phyloP scores from a whole-genome alignment of 495 filamentous ascomycete genomes.

The Xylaria acuta region DNA sequence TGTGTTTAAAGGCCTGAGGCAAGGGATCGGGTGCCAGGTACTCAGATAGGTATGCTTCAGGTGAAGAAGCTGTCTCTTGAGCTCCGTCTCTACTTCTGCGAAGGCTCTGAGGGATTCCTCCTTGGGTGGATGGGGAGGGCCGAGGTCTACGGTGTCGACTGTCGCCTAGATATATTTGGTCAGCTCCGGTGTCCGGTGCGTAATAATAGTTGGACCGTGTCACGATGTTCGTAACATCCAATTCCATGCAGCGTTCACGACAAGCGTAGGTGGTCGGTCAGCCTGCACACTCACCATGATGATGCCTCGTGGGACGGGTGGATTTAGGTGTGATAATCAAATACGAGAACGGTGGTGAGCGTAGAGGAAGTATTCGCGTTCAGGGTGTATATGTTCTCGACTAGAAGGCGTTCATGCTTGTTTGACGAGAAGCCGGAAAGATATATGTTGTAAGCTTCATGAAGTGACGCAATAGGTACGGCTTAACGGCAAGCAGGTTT shows the following conservation, averaged over 20 bases:
- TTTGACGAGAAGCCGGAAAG: not conserved
- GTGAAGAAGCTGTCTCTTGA: constrained; percentile 59
- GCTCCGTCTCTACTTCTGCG: constrained; percentile 51
- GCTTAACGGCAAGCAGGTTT: not conserved
- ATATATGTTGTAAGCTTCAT: constrained; percentile 2
- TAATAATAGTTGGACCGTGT: not conserved
- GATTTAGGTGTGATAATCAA: constrained; percentile 9
- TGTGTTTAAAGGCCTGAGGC: too few relatives aligned
- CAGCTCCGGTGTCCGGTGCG: not conserved
- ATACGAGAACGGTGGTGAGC: not conserved
- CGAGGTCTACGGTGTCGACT: constrained; percentile 57
- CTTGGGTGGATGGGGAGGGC: constrained; percentile 55
- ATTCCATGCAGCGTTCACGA: not conserved
- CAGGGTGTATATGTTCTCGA: not conserved
- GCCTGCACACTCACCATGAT: constrained; percentile 35
- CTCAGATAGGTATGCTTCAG: constrained; percentile 52
- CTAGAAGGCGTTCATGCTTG: not conserved
- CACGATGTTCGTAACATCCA: not conserved
- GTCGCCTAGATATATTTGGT: constrained; percentile 49
- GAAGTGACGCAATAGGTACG: constrained; percentile 10
- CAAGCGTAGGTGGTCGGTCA: not conserved
- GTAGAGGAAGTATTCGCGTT: not conserved
- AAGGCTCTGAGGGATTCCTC: constrained; percentile 60
- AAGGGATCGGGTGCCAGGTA: too few relatives aligned
- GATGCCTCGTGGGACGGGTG: constrained; percentile 5